Evolutionary conservation across 1,284 basidiomycete species (phyloP).

Genomic region (Albatrellus sp.): DNA sequence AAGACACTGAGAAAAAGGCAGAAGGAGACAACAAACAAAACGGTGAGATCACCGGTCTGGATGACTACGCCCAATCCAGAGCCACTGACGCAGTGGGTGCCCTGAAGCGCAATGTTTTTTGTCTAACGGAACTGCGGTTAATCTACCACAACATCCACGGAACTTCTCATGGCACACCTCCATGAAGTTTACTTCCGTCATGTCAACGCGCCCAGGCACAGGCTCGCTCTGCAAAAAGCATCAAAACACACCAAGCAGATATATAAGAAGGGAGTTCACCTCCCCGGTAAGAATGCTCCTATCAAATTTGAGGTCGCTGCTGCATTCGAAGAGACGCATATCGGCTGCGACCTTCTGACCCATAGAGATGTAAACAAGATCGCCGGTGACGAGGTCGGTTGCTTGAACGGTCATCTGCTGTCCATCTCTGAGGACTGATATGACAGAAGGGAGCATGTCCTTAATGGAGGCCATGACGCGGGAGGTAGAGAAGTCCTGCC

Average conservation of each 20-base stretch:
- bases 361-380: constrained; percentile 40
- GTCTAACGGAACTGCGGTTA: constrained; percentile 19
- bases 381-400: constrained; percentile 55
- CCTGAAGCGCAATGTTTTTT: constrained; percentile 48
- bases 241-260: neutral
- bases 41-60: constrained; percentile 43
- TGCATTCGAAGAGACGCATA: constrained; percentile 45
- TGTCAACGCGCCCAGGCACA: constrained; percentile 25
- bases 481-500: constrained; percentile 33
- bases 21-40: constrained; percentile 19
- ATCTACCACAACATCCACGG: neutral
- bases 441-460: constrained; percentile 36
- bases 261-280: constrained; percentile 11
- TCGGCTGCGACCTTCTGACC: constrained; percentile 67
- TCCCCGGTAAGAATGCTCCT: constrained; percentile 51
- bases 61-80: constrained; percentile 42
- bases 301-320: constrained; percentile 45
- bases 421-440: constrained; percentile 33
- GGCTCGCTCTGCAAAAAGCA: constrained; percentile 20
- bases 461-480: constrained; percentile 41
- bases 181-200: constrained; percentile 28
- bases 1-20: neutral
- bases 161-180: constrained; percentile 13
- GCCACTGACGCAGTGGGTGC: constrained; percentile 47
- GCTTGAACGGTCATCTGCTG: constrained; percentile 26